Percentiles rank a stretch among this genome's conserved stretches.
Evolutionary conservation across 345 rosid genomes (phyloP).

Genomic region (Geranium brycei): DNA sequence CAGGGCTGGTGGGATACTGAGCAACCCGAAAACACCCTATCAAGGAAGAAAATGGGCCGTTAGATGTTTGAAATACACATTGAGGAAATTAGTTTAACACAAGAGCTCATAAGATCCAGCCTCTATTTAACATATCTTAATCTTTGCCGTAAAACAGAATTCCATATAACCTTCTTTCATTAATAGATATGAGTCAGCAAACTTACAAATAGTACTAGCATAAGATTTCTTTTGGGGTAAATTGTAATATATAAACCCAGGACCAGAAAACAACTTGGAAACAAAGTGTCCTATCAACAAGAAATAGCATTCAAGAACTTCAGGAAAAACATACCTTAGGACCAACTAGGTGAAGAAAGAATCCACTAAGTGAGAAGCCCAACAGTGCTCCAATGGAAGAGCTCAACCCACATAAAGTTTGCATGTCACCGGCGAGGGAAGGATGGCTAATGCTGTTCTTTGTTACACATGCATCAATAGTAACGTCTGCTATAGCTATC

Average conservation of each 20-base stretch:
- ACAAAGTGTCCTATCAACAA: neutral
- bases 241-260: no score
- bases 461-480: constrained; percentile 65
- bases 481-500: constrained; percentile 57
- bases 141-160: no score
- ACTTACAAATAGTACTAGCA: no score
- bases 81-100: no score
- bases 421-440: constrained; percentile 62
- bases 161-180: no score
- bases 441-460: constrained; percentile 49
- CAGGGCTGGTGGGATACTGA: constrained; percentile 39
- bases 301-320: neutral
- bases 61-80: no score
- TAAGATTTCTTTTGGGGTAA: no score
- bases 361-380: constrained; percentile 55
- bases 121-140: no score
- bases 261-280: neutral
- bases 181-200: no score
- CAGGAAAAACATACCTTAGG: constrained; percentile 30
- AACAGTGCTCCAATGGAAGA: constrained; percentile 50
- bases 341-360: constrained; percentile 46
- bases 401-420: constrained; percentile 59
- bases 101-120: no score
- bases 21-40: constrained; percentile 62
- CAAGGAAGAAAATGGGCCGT: constrained; percentile 5